These are phyloP conservation scores for Cystoisospora suis DNA, from an alignment of 169 alveolate species.

Conservation along the genomic window DNA sequence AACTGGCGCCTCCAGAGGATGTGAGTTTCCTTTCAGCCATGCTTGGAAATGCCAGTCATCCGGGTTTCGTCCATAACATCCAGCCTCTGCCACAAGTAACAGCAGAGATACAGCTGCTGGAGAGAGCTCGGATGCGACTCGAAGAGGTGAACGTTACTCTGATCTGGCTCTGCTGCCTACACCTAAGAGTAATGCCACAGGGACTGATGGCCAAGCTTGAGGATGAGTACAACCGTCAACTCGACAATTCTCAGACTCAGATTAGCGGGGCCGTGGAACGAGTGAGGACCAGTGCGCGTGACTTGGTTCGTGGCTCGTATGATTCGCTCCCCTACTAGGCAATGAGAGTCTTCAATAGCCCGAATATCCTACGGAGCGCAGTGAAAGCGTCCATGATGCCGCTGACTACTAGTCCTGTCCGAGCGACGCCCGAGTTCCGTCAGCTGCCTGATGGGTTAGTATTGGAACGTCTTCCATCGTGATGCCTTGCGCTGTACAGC, in stretches of 20 bases:
- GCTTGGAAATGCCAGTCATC: not conserved
- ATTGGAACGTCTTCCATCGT: not conserved
- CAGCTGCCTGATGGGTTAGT: not conserved
- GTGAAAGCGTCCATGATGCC: constrained; percentile 21
- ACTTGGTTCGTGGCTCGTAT: not conserved
- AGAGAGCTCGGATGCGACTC: constrained; percentile 53
- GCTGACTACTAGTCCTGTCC: not conserved
- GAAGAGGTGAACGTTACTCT: constrained; percentile 41
- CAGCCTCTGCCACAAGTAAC: constrained; percentile 69
- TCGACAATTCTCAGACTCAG: constrained; percentile 61
- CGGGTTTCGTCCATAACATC: not conserved
- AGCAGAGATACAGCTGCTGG: constrained; percentile 60
- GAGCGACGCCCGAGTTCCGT: constrained; percentile 19
- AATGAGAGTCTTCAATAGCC: constrained; percentile 64
- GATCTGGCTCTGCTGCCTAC: too few species aligned
- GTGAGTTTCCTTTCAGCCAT: not conserved
- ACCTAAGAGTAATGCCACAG: too few species aligned
- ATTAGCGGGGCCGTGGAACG: constrained; percentile 58
- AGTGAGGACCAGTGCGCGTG: not conserved
- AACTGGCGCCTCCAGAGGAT: constrained; percentile 67
- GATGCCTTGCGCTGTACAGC: not conserved
- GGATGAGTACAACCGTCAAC: constrained; percentile 64
- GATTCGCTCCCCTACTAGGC: constrained; percentile 15
- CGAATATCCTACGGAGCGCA: constrained; percentile 54
- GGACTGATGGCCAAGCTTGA: constrained; percentile 66